phyloP scores from a whole-genome alignment of 768 basidiomycete genomes.

The Heimioporus sp. region DNA sequence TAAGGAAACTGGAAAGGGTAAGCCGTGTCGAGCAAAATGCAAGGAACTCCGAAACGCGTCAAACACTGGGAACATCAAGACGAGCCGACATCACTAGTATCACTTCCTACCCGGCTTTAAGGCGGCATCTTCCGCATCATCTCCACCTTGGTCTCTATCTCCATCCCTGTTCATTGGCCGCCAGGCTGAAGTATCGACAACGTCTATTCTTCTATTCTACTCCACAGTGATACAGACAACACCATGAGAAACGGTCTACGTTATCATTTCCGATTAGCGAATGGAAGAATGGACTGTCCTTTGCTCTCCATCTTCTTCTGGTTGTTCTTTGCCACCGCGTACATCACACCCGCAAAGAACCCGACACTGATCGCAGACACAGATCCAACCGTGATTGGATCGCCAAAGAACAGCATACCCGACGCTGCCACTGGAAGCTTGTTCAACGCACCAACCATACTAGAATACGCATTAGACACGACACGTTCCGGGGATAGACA shows the following conservation, averaged over 20 bases:
- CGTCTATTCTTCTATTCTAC: too few species aligned
- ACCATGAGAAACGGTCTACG: background rate
- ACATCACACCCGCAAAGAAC: constrained; percentile 89
- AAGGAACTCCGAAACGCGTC: background rate
- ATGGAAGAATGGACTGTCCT: constrained; percentile 60
- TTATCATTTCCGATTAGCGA: constrained; percentile 50
- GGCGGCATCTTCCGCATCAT: constrained; percentile 30
- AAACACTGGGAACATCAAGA: background rate
- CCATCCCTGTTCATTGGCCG: background rate
- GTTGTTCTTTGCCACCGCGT: constrained; percentile 92
- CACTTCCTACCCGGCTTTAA: constrained; percentile 27
- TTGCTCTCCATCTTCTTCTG: constrained; percentile 76
- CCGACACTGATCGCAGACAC: constrained; percentile 86
- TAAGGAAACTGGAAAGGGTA: constrained; percentile 4
- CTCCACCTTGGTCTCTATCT: background rate
- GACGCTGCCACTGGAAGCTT: constrained; percentile 98
- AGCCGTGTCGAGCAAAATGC: too few species aligned
- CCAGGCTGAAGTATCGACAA: too few species aligned
- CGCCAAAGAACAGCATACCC: constrained; percentile 98
- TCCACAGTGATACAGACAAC: too few species aligned
- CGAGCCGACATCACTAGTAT: too few species aligned
- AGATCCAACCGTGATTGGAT: constrained; percentile 82
- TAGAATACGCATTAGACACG: constrained; percentile 28
- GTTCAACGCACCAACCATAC: constrained; percentile 97
- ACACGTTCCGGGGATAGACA: background rate